These are phyloP conservation scores for Linanthus parryae DNA, from an alignment of 148 eudicot species.

Conservation along the genomic window DNA sequence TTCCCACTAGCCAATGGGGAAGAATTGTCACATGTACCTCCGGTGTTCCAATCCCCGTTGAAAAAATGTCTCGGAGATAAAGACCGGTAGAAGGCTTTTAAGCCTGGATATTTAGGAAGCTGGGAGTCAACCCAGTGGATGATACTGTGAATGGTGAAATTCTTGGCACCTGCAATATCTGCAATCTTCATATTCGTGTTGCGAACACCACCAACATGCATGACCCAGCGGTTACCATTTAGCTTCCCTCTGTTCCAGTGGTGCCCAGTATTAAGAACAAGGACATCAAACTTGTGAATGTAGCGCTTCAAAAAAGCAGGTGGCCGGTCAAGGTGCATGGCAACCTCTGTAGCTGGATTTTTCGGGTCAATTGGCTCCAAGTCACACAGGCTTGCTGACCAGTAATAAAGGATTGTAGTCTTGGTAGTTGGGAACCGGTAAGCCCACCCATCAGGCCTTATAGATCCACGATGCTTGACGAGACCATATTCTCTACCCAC, in stretches of 20 bases:
- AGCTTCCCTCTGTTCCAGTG: constrained; percentile 72
- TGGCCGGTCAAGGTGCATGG: constrained; percentile 65
- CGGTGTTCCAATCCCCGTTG: constrained; percentile 69
- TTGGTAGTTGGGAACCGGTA: constrained; percentile 68
- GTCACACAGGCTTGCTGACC: constrained; percentile 92
- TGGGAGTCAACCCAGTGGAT: constrained; percentile 52
- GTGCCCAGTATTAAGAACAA: constrained; percentile 63
- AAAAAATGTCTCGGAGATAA: constrained; percentile 65
- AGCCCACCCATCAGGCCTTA: constrained; percentile 97
- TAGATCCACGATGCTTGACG: constrained; percentile 53
- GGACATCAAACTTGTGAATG: constrained; percentile 33
- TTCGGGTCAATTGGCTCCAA: constrained; percentile 54
- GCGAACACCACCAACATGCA: constrained; percentile 43
- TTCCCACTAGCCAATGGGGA: constrained; percentile 33
- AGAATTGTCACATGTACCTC: constrained; percentile 58
- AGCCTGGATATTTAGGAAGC: constrained; percentile 34
- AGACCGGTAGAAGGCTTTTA: constrained; percentile 49
- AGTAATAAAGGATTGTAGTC: constrained; percentile 88
- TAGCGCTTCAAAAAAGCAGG: constrained; percentile 38
- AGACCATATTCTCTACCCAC: constrained; percentile 83
- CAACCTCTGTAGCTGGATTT: constrained; percentile 41
- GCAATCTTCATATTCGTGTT: constrained; percentile 25
- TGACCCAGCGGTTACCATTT: constrained; percentile 40
- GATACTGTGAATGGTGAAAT: constrained; percentile 37
- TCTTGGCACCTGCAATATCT: constrained; percentile 31